Percentiles rank a stretch among this genome's conserved stretches.
Evolutionary conservation across 192 early-diverging fungal species (phyloP).

Genomic region (Coemansia sp.): DNA sequence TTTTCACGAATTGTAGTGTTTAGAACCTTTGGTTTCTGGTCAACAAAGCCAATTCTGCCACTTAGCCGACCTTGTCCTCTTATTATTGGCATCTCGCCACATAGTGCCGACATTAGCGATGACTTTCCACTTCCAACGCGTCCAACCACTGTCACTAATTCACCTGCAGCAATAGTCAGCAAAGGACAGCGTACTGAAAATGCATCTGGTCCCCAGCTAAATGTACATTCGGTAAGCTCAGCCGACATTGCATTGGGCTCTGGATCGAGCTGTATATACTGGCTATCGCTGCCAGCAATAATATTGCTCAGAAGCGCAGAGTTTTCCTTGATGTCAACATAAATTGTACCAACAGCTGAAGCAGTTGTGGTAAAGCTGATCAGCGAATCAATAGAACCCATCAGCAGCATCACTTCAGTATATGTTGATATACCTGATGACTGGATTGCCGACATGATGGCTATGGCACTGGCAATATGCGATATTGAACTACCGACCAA

Average conservation of each 20-base stretch:
- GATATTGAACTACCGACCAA: conserved; percentile 42
- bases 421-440: conserved; percentile 27
- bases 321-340: neutral
- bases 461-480: conserved; percentile 57
- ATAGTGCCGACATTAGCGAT: conserved; percentile 63
- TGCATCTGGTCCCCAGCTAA: conserved; percentile 26
- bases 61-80: conserved; percentile 65
- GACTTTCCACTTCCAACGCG: conserved; percentile 76
- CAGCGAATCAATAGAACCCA: conserved; percentile 25
- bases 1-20: conserved; percentile 52
- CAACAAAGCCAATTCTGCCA: conserved; percentile 56
- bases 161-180: conserved; percentile 61
- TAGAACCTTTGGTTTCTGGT: conserved; percentile 46
- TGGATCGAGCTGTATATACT: conserved; percentile 3
- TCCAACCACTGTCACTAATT: conserved; percentile 79
- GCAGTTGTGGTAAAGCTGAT: conserved; percentile 5
- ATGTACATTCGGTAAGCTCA: conserved; percentile 21
- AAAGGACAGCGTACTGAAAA: conserved; percentile 62
- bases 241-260: neutral
- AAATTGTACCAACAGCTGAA: neutral
- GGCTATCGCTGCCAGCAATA: neutral
- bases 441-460: conserved; percentile 60
- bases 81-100: conserved; percentile 81
- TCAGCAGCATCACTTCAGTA: conserved; percentile 13
- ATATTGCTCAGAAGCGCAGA: conserved; percentile 6